Evolutionary conservation across 2,329 filamentous ascomycete genomes (phyloP).

Genomic region (Penicillium sp.): DNA sequence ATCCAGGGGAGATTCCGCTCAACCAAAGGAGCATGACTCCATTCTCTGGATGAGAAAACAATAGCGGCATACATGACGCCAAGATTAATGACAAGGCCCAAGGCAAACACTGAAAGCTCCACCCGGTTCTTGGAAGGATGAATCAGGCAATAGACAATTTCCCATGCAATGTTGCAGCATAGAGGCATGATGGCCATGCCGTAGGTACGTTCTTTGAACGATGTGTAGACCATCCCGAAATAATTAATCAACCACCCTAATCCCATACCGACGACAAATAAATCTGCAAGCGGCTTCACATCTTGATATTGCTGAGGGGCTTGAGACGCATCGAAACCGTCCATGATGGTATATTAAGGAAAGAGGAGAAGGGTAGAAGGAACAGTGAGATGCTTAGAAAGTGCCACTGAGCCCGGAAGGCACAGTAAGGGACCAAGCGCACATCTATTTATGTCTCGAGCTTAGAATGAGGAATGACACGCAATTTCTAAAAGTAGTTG

Average conservation of each 20-base stretch:
- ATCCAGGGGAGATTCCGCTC: constrained; percentile 6
- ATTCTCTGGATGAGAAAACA: background rate
- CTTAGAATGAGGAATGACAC: background rate
- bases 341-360: background rate
- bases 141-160: constrained; percentile 9
- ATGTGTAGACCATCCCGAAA: constrained; percentile 1
- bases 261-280: constrained; percentile 17
- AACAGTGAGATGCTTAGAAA: background rate
- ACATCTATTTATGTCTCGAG: background rate
- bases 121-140: background rate
- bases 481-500: background rate
- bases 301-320: background rate
- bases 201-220: background rate
- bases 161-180: constrained; percentile 11
- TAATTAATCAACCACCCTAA: constrained; percentile 11
- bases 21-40: constrained; percentile 4
- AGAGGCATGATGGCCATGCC: constrained; percentile 9
- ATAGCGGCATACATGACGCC: constrained; percentile 3
- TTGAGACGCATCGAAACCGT: background rate
- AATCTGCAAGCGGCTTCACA: background rate
- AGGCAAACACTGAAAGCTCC: background rate
- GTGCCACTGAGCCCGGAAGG: background rate
- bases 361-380: background rate
- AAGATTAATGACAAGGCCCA: background rate
- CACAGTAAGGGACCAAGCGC: background rate